Evolutionary conservation across 768 basidiomycete species (phyloP), one percentile per base, ranked within the genome.

Genomic region (Auriscalpium microsporum): DNA sequence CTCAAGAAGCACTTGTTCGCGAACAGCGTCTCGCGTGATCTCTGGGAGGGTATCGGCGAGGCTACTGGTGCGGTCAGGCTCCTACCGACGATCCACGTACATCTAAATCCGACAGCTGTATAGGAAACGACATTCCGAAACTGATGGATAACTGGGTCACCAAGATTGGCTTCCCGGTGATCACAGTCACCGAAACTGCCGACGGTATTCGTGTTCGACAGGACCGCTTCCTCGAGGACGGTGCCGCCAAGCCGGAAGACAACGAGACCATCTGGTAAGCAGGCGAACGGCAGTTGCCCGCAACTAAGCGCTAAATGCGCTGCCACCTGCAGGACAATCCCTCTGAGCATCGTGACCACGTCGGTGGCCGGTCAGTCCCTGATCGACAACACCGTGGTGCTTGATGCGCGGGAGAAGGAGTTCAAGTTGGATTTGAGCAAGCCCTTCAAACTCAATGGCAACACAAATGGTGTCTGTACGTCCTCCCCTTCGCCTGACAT

Each of bases 71-170:
- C 45, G 63, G 38, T 16, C 34, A 44, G 5, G 28, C 28, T 7
- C 28, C 28, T 28, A 28, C 7, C 28, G 28, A 28, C 28, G 21
- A 21, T 21, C 21, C 21, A 4, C 7, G 28, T 28, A 28, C 28
- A 28, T 28, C 28, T 28, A 28, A 28, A 28, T 4, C 7, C 7
- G 28, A 28, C 28, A 7, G 4, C 28, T 45, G 14, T 33, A 19
- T 37, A 81, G 81, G 78, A 8, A 66, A 84, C 21, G 83, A 96
- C 61, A 78, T 94, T 38, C 76, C 86, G 4, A 75, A 76, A 48
- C 76, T 97, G 62, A 94, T 97, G 90, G 81, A 90, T 55, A 87
- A 87, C 66, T 99, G 94, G 95, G 86, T 92, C 38, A 79, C 82
- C 52, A 88, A 91, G 79, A 76, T 81, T 55, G 96, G 96, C 14